Percentiles rank a stretch among this genome's conserved stretches.
Evolutionary conservation across 495 filamentous ascomycete genomes (phyloP).

Genomic region (Achaetomiella virescens): DNA sequence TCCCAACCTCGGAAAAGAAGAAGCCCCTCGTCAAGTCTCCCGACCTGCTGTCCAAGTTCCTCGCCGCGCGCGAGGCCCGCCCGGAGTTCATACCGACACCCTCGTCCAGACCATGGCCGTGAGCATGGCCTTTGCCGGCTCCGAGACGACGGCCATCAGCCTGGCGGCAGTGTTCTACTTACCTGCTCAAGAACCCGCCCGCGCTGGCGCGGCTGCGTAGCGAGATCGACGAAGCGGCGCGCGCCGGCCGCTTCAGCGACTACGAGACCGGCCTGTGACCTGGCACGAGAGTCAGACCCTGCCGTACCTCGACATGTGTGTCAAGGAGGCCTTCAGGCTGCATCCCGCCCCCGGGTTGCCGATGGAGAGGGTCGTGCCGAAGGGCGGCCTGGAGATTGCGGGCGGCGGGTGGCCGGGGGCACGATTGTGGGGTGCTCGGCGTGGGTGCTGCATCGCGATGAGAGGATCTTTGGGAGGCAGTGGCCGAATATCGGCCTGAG

Average conservation of each 20-base stretch:
- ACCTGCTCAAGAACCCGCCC: constrained; percentile 47
- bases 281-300: constrained; percentile 54
- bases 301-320: constrained; percentile 58
- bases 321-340: constrained; percentile 64
- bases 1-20: constrained; percentile 33
- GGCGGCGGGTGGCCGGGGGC: constrained; percentile 51
- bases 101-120: constrained; percentile 60
- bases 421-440: constrained; percentile 59
- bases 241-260: constrained; percentile 44
- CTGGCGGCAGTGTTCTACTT: constrained; percentile 60
- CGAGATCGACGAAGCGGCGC: constrained; percentile 51
- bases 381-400: constrained; percentile 49
- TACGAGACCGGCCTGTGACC: constrained; percentile 50
- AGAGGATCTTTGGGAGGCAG: constrained; percentile 56
- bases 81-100: constrained; percentile 61
- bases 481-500: constrained; percentile 53
- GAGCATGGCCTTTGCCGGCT: constrained; percentile 59
- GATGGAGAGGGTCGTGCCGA: constrained; percentile 60
- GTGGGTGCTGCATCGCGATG: constrained; percentile 56
- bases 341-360: constrained; percentile 57
- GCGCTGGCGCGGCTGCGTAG: constrained; percentile 38
- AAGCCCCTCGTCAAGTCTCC: constrained; percentile 42
- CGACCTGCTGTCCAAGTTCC: constrained; percentile 57
- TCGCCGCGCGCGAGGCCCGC: constrained; percentile 49
- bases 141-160: constrained; percentile 59